These are phyloP conservation scores for Metarhizium anisopliae DNA, from an alignment of 2,329 filamentous ascomycete genomes.

Conservation along the genomic window DNA sequence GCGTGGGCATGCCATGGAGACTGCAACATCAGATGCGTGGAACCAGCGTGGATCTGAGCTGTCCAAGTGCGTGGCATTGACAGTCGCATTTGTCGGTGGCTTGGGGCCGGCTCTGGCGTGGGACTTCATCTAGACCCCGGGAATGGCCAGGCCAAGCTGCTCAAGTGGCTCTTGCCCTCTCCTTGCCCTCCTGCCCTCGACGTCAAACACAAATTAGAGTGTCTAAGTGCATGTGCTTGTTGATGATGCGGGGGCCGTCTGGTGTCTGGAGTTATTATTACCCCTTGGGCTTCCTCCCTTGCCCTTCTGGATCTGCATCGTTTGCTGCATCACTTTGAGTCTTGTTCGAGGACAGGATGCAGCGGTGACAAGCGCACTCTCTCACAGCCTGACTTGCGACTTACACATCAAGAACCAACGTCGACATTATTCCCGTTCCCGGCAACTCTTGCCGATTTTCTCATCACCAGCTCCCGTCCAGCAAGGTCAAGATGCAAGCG, in stretches of 20 bases:
- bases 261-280: neutral
- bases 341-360: neutral
- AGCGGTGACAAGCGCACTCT: neutral
- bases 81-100: neutral
- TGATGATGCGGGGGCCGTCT: neutral
- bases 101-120: neutral
- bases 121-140: neutral
- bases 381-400: neutral
- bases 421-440: neutral
- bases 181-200: neutral
- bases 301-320: neutral
- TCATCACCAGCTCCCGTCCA: neutral
- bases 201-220: neutral
- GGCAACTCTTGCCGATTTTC: neutral
- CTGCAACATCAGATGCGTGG: neutral
- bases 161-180: neutral
- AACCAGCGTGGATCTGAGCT: neutral
- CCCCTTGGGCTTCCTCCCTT: slow-evolving; percentile 1
- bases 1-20: neutral
- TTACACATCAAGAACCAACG: neutral
- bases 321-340: neutral
- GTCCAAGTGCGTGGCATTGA: neutral
- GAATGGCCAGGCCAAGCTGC: neutral
- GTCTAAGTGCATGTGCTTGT: neutral
- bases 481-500: slow-evolving; percentile 13